Evolutionary conservation across 345 rosid genomes (phyloP).

Genomic region (Camelina laxa): DNA sequence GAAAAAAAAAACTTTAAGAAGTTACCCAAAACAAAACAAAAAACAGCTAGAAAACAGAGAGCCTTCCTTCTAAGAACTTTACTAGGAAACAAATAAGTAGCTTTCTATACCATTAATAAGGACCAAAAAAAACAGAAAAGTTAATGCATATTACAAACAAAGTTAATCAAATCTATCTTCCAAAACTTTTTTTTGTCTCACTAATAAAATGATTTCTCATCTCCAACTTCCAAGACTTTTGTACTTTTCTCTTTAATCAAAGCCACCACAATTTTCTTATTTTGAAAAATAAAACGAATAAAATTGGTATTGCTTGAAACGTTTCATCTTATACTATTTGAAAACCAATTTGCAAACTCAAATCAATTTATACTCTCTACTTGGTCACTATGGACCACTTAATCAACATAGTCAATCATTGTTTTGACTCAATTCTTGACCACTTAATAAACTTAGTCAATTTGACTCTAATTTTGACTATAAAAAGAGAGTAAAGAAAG

Average conservation of each 20-base stretch:
- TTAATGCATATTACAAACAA: not conserved
- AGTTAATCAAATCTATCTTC: conserved; percentile 20
- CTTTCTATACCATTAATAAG: not conserved
- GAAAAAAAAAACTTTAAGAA: not conserved
- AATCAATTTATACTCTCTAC: not conserved
- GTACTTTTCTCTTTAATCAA: conserved; percentile 14
- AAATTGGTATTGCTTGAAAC: not conserved
- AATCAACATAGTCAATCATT: not conserved
- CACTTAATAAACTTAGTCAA: not conserved
- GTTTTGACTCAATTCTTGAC: not conserved
- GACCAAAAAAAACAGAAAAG: not conserved
- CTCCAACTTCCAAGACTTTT: conserved; percentile 14
- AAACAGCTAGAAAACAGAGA: not conserved
- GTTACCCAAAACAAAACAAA: not conserved
- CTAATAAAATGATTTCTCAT: not conserved
- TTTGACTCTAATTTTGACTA: conserved; percentile 11
- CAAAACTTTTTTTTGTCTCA: too few relatives aligned
- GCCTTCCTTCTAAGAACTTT: not conserved
- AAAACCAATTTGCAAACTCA: not conserved
- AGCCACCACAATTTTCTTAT: not conserved
- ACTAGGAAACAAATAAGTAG: not conserved
- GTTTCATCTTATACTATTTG: not conserved
- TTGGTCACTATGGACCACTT: not conserved
- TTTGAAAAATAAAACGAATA: not conserved
- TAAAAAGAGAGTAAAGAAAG: not conserved